A percentile compares a stretch with the other conserved stretches of the same genome.
Conservation (phyloP, 495 filamentous ascomycete genomes). For the Penicillium samsonianum region DNA sequence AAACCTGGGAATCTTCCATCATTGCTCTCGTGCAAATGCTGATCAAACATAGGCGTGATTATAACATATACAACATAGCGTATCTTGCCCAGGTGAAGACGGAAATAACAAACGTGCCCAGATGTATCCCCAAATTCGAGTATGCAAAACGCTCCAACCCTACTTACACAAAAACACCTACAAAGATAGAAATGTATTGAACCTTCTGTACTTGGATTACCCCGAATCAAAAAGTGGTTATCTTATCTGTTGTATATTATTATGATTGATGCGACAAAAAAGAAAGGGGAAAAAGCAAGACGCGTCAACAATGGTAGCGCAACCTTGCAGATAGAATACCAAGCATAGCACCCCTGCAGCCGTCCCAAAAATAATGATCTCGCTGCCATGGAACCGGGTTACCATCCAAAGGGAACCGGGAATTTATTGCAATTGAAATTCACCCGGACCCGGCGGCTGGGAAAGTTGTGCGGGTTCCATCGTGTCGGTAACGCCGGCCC, state of each 20-base stretch:
- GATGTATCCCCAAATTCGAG: background rate
- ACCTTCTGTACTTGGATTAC: constrained; percentile 17
- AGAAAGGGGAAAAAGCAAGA: background rate
- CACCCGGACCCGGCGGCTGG: constrained; percentile 27
- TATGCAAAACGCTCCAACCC: background rate
- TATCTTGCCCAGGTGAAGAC: no score
- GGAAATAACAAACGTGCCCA: background rate
- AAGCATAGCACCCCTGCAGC: constrained; percentile 18
- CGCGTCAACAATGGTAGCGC: background rate
- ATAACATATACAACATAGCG: background rate
- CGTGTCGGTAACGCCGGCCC: constrained; percentile 28
- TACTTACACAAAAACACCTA: background rate
- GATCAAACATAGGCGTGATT: background rate
- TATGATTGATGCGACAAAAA: no score
- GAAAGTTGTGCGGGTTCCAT: constrained; percentile 30
- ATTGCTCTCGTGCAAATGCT: background rate
- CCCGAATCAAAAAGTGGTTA: constrained; percentile 1
- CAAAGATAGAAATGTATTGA: background rate
- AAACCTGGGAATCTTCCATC: background rate
- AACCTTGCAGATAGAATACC: constrained; percentile 4
- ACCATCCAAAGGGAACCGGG: constrained; percentile 19
- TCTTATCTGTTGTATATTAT: background rate
- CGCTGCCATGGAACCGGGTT: constrained; percentile 26
- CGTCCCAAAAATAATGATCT: constrained; percentile 13
- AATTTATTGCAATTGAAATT: constrained; percentile 19